Conservation (phyloP, 306 rosid species). For the Medicago lupulina region DNA sequence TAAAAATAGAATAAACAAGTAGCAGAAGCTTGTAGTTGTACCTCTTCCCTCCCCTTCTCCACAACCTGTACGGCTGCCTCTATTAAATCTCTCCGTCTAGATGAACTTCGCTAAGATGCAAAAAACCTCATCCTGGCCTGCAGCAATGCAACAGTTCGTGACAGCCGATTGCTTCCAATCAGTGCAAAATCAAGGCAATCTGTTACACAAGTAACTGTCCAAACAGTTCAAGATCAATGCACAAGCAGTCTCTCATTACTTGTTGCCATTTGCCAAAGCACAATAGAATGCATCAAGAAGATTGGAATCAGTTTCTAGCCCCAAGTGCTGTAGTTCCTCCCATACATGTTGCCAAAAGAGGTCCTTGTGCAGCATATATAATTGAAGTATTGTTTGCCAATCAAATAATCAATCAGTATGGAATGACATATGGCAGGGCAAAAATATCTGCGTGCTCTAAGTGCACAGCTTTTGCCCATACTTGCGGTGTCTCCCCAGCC, state of each 20-base stretch:
- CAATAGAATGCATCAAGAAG: slow-evolving; percentile 46
- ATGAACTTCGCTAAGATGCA: slow-evolving; percentile 48
- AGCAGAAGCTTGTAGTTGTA: slow-evolving; percentile 54
- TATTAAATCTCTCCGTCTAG: slow-evolving; percentile 48
- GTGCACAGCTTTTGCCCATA: slow-evolving; percentile 88
- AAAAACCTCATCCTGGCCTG: slow-evolving; percentile 43
- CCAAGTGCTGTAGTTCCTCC: slow-evolving; percentile 41
- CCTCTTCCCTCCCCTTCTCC: slow-evolving; percentile 48
- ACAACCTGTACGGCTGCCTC: slow-evolving; percentile 49
- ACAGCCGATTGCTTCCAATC: slow-evolving; percentile 19
- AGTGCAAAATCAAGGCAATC: slow-evolving; percentile 39
- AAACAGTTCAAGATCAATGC: slow-evolving; percentile 31
- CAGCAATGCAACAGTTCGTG: slow-evolving; percentile 36
- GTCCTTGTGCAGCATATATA: slow-evolving; percentile 42
- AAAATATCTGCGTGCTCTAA: slow-evolving; percentile 66
- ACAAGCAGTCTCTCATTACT: slow-evolving; percentile 40
- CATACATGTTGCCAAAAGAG: slow-evolving; percentile 35
- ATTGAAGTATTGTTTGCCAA: slow-evolving; percentile 43
- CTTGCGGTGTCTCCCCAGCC: slow-evolving; percentile 56
- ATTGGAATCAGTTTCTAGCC: slow-evolving; percentile 42
- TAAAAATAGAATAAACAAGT: slow-evolving; percentile 57
- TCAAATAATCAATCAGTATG: slow-evolving; percentile 60
- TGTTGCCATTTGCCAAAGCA: slow-evolving; percentile 44
- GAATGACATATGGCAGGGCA: slow-evolving; percentile 91
- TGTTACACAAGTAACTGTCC: slow-evolving; percentile 13